Conservation (phyloP, 1,139 yeast genomes). For the Saccharomyces hybrid region DNA sequence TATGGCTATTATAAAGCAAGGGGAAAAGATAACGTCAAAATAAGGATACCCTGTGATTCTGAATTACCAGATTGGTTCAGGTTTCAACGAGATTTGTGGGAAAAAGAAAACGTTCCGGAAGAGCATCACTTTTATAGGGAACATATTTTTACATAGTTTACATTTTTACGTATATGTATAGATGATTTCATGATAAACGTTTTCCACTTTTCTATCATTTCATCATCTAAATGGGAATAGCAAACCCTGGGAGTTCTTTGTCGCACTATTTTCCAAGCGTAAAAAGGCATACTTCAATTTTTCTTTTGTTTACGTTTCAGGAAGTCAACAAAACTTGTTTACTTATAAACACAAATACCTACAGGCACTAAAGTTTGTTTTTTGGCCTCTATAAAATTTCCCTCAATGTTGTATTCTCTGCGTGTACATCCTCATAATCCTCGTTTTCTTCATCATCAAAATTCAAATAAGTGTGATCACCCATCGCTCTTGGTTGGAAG, state of each 20-base stretch:
- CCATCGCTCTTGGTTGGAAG: slow-evolving; percentile 40
- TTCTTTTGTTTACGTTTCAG: neutral
- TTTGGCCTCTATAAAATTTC: slow-evolving; percentile 21
- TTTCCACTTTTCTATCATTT: neutral
- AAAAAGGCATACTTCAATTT: neutral
- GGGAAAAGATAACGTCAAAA: slow-evolving; percentile 24
- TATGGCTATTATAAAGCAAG: slow-evolving; percentile 24
- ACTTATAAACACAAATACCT: neutral
- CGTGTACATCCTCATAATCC: slow-evolving; percentile 4
- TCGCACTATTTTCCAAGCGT: neutral
- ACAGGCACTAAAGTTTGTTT: neutral
- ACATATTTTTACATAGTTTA: slow-evolving; percentile 20
- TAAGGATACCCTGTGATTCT: slow-evolving; percentile 54
- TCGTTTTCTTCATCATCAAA: slow-evolving; percentile 22
- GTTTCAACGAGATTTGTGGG: slow-evolving; percentile 58
- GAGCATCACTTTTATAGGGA: slow-evolving; percentile 31
- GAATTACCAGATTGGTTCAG: slow-evolving; percentile 68
- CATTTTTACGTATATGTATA: neutral
- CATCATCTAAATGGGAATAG: neutral
- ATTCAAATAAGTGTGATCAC: slow-evolving; percentile 37
- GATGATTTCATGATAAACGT: neutral
- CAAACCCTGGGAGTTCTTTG: neutral
- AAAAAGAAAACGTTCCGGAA: slow-evolving; percentile 35
- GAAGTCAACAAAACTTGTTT: neutral
- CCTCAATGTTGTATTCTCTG: slow-evolving; percentile 19